Evolutionary conservation across 1,284 basidiomycete genomes (phyloP), one percentile per base, ranked within the genome.

Genomic region (Moniliella sp.): DNA sequence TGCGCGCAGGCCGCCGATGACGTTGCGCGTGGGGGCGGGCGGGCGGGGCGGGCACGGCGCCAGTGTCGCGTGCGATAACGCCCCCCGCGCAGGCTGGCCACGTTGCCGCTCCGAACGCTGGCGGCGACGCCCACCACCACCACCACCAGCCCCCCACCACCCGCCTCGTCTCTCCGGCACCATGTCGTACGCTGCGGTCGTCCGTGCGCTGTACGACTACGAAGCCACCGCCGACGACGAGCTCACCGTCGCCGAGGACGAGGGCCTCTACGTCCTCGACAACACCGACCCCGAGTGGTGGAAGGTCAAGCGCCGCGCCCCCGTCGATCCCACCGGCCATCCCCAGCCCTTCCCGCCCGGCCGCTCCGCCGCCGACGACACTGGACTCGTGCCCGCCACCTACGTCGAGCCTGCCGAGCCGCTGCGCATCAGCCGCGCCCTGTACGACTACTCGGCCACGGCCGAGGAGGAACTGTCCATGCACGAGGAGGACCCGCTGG

Each of bases 161-260:
- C n/a, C n/a, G n/a, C n/a, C n/a, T n/a, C n/a, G n/a, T n/a, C n/a
- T n/a, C n/a, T n/a, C n/a, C n/a, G n/a, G n/a, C 21, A 26, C 4
- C 13, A 58, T 58, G 55, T 53, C 50, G n/a, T 53, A 53, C 45
- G 46, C 57, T 12, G 46, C 50, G 25, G 36, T 57, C 15, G 44
- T 45, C 34, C 49, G 48, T 34, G 56, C 48, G 30, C 47, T 56
- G 33, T 59, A 57, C 45, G 55, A 56, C 37, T 59, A 59, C 41
- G 42, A 41, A 4, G 52, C 56, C 8, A 46, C 55, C 30, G 50
- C 52, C 10, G 46, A 51, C 31, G 56, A 59, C 35, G 56, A 59
- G 42, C 49, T 59, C 32, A 46, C 35, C 25, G 32, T 59, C 23
- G 33, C 37, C 27, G 57, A 59, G 31, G 57, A 57, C 35, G 55